Evolutionary conservation across 2,329 filamentous ascomycete genomes (phyloP), one percentile per base, ranked within the genome.

Genomic region (Colletotrichum tropicale): DNA sequence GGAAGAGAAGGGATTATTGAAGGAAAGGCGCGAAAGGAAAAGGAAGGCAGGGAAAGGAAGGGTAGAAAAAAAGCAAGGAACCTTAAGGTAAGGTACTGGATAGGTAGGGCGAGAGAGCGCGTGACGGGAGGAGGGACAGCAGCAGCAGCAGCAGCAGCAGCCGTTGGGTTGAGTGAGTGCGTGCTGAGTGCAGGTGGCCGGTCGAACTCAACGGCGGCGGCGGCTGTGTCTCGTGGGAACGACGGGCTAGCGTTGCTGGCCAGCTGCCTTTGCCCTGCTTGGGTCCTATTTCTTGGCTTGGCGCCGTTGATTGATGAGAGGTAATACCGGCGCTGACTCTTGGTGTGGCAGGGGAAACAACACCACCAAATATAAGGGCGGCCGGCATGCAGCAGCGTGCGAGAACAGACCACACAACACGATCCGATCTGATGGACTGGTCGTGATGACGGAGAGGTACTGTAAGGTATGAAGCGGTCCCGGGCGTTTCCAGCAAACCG

Each of bases 191-290:
- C 67, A 70, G 64, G 69, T 62, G 73, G 48, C 28, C 43, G 32
- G 28, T 30, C 65, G 48, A 38, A 62, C 68, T 75, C 70, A 76
- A 76, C 65, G 74, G 74, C 74, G 62, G 73, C 70, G 69, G 72
- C 69, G 72, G 73, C 73, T 74, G 70, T 74, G 74, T 74, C 64
- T 76, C 74, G 58, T 69, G 74, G 70, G 66, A 69, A 65, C 34
- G 65, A 73, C 28, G 36, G 60, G 58, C 64, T 76, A 76, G 74
- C 48, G 70, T 48, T 65, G 58, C 65, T 76, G 48, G 12, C 65
- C 65, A 67, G 64, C 64, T 58, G 65, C 48, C 65, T 67, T 52
- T 52, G 43, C n/a, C 43, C 43, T 58, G 48, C 43, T 38, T 58
- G 48, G 65, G 28, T 36, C 65, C 56, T 38, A 21, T 67, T 67